A percentile compares a stretch with the other conserved stretches of the same genome.
Evolutionary conservation across 768 basidiomycete genomes (phyloP).

Genomic region (Dioszegia hungarica): DNA sequence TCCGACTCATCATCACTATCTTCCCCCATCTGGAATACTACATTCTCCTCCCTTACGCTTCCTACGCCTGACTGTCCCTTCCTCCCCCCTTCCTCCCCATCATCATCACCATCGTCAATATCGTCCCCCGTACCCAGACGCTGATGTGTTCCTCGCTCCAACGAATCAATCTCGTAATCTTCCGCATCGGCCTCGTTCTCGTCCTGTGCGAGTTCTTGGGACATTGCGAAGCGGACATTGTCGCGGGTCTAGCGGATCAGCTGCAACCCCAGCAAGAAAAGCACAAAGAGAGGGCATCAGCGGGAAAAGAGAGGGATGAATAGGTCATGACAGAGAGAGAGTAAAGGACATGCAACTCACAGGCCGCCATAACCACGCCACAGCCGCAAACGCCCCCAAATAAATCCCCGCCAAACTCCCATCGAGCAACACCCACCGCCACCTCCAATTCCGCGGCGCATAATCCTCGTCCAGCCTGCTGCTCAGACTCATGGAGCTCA

Average conservation of each 20-base stretch:
- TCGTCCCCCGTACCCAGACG: conserved; percentile 59
- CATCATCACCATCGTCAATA: conserved; percentile 30
- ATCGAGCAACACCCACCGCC: conserved; percentile 94
- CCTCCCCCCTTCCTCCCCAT: conserved; percentile 16
- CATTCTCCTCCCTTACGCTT: conserved; percentile 32
- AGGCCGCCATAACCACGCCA: conserved; percentile 90
- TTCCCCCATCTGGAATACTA: conserved; percentile 44
- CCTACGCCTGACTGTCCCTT: conserved; percentile 10
- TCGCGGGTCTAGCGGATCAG: conserved; percentile 38
- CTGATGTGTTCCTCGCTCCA: conserved; percentile 67
- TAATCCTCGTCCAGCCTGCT: conserved; percentile 91
- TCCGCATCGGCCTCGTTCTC: conserved; percentile 37
- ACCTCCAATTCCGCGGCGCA: conserved; percentile 80
- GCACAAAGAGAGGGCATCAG: background rate
- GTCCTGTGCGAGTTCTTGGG: conserved; percentile 84
- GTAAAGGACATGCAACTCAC: conserved; percentile 24
- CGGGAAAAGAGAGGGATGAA: conserved; percentile 53
- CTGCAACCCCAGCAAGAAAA: background rate
- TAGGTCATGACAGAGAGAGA: background rate
- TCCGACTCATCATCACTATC: conserved; percentile 44
- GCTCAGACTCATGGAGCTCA: conserved; percentile 85
- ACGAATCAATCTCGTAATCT: conserved; percentile 33
- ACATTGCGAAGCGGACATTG: conserved; percentile 69
- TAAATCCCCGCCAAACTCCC: conserved; percentile 90
- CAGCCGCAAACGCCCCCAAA: conserved; percentile 68